Evolutionary conservation across 768 basidiomycete genomes (phyloP).

Genomic region (Collybia sordida): DNA sequence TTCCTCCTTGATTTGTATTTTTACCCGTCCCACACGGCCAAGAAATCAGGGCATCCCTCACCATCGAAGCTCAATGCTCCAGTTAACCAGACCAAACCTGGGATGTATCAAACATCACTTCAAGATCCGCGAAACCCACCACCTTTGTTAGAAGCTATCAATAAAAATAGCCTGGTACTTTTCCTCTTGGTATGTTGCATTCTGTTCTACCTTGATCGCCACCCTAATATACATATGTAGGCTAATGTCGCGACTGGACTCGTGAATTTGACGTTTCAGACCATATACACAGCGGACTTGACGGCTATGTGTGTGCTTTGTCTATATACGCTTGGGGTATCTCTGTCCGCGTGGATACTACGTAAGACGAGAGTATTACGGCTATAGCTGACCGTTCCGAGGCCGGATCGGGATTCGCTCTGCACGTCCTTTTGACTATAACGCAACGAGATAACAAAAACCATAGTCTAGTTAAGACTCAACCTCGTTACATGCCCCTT

Average conservation of each 20-base stretch:
- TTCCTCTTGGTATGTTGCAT: conserved; percentile 73
- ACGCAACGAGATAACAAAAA: too few relatives aligned
- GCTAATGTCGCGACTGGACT: conserved; percentile 87
- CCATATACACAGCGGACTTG: conserved; percentile 70
- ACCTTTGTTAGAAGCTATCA: conserved; percentile 76
- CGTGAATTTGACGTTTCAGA: conserved; percentile 75
- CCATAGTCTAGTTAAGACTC: too few relatives aligned
- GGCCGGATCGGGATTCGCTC: too few relatives aligned
- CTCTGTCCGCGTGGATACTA: conserved; percentile 59
- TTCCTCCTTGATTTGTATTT: conserved; percentile 73
- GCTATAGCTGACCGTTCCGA: conserved; percentile 4
- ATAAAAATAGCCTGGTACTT: conserved; percentile 72
- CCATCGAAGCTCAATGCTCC: conserved; percentile 28
- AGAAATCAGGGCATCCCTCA: conserved; percentile 20
- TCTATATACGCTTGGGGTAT: conserved; percentile 59
- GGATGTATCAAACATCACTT: neutral
- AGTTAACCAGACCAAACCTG: conserved; percentile 1
- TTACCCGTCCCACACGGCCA: conserved; percentile 42
- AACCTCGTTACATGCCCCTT: too few relatives aligned
- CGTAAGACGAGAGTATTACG: conserved; percentile 18
- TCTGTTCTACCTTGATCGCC: neutral
- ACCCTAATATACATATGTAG: conserved; percentile 33
- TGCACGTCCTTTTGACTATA: too few relatives aligned
- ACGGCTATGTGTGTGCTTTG: conserved; percentile 62
- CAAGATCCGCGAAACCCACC: conserved; percentile 9